Conservation (phyloP, 2,329 filamentous ascomycete species). For the Claviceps sp. region DNA sequence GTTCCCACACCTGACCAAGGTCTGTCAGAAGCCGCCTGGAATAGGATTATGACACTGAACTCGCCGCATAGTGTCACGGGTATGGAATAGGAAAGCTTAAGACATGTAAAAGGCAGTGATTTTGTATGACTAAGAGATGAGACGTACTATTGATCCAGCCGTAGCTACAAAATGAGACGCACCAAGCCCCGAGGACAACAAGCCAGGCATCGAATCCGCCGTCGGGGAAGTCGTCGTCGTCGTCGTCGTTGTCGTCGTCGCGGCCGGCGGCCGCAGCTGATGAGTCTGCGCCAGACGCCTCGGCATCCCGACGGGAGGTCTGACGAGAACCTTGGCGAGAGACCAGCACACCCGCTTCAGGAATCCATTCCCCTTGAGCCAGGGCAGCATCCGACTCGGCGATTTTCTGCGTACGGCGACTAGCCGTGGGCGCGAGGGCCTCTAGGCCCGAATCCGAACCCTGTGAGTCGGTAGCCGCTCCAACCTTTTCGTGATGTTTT, state of each 20-base stretch:
- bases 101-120: not conserved
- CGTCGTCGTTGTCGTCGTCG: not conserved
- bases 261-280: not conserved
- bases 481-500: not conserved
- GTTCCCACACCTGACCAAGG: slow-evolving; percentile 27
- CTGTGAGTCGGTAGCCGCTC: not conserved
- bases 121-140: not conserved
- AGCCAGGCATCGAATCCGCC: slow-evolving; percentile 20
- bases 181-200: slow-evolving; percentile 22
- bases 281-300: not conserved
- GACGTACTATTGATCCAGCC: slow-evolving; percentile 15
- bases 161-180: slow-evolving; percentile 22
- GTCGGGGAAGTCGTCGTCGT: slow-evolving; percentile 9
- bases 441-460: slow-evolving; percentile 1
- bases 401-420: slow-evolving; percentile 3
- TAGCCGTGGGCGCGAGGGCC: slow-evolving; percentile 1
- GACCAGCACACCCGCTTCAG: slow-evolving; percentile 1
- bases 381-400: slow-evolving; percentile 5
- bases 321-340: slow-evolving; percentile 4
- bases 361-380: slow-evolving; percentile 5
- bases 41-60: no score
- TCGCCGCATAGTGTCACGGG: no score
- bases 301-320: not conserved
- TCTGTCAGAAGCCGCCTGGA: not conserved
- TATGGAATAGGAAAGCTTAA: not conserved